Percentiles rank a stretch among this genome's conserved stretches.
These are phyloP conservation scores for Lentinula edodes DNA, from an alignment of 768 basidiomycete genomes.

Conservation along the genomic window DNA sequence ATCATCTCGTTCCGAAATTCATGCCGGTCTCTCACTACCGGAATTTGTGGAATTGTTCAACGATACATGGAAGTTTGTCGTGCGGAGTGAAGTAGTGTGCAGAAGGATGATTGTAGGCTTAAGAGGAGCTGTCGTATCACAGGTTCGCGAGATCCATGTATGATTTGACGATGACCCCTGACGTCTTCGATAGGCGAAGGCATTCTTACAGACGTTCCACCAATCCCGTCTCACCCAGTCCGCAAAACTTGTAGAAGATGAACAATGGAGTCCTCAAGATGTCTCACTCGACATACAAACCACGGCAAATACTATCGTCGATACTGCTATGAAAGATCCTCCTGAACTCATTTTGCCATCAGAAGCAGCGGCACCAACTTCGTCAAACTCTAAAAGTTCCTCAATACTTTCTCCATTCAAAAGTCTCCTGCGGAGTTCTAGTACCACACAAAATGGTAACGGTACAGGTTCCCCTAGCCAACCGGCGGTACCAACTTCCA, in stretches of 20 bases:
- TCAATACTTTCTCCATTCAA: constrained; percentile 10
- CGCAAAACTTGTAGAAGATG: constrained; percentile 92
- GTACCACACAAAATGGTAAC: constrained; percentile 11
- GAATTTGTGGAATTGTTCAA: constrained; percentile 82
- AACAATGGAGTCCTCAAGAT: constrained; percentile 86
- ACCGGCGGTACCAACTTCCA: constrained; percentile 6
- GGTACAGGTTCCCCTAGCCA: constrained; percentile 11
- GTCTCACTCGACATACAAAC: constrained; percentile 63
- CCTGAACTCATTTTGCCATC: constrained; percentile 49
- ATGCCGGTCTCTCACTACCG: constrained; percentile 62
- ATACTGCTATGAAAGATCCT: constrained; percentile 79
- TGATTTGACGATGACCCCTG: not conserved
- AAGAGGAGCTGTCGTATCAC: constrained; percentile 78
- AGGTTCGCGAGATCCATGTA: constrained; percentile 39
- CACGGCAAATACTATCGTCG: constrained; percentile 67
- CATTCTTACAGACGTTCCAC: constrained; percentile 85
- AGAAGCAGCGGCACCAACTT: constrained; percentile 12
- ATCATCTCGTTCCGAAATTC: constrained; percentile 69
- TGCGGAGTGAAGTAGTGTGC: constrained; percentile 80
- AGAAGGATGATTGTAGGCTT: constrained; percentile 91
- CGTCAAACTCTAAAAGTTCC: constrained; percentile 9
- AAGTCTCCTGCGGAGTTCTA: constrained; percentile 8
- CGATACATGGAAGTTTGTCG: constrained; percentile 85
- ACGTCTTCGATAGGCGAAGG: constrained; percentile 57
- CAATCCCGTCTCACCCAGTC: constrained; percentile 70